Base-by-base conservation (phyloP, 192 early-diverging fungal genomes). In the Dissophora globulifera region DNA sequence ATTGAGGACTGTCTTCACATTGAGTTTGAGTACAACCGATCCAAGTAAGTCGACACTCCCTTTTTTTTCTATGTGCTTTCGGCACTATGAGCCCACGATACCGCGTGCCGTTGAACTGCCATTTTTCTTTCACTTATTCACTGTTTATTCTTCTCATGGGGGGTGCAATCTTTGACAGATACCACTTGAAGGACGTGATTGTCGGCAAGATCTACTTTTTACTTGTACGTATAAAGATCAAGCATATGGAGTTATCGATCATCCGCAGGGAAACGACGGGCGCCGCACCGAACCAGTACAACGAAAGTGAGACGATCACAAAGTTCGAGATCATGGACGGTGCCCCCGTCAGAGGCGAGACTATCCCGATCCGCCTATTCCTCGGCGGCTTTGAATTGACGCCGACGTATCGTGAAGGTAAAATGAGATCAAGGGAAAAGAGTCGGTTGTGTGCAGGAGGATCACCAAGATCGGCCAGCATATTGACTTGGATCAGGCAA, bases 261-360 rank as follows among this genome's bases (percentile, higher is more conserved):
- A 97, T 99, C 60, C 90, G 96, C 10, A 85, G 98, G 17, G 98
- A 99, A 80, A 96, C 96, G 1, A 98, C 96, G 15, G 98, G 97
- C 3, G 90, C 94, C 13, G 94, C 93, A 27, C 96, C 94, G 19
- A 98, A 98, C 74, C 93, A 97, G 75, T 97, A 97, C 84, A 98
- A 98, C 81, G 98, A 99, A 83, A 95, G 93, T 80, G 98, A 99
- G 82, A 98, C 96, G 0, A 93, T 99, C 49, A 98, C 96, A 53
- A 97, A 96, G 81, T 99, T 97, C 79, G 98, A 99, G 80, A 99
- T 99, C 76, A 99, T 99, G 98, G 98, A 99, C 76, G 98, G 98
- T 10, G 97, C 96, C 22, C 97, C 98, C 27, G 96, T 96, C 15
- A 87, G 90, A 58, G 72, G 94, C 22, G 98, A 99, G 80, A 96